Base-by-base conservation (phyloP, 1,139 yeast species). In the Debaryomyces subglobosus region DNA sequence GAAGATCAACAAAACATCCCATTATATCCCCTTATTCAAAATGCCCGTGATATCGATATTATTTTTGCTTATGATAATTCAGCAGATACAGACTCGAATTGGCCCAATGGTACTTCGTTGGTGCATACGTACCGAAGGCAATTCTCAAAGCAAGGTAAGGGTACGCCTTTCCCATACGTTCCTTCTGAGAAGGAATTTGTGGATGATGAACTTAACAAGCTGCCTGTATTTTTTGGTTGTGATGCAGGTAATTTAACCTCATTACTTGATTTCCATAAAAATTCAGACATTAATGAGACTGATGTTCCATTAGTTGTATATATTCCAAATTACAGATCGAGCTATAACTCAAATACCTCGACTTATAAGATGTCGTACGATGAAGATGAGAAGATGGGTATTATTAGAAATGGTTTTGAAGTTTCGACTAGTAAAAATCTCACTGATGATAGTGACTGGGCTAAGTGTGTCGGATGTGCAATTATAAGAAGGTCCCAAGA, bases 1-100 rank as follows among this genome's bases (percentile, higher is more conserved):
- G 92, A 86, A 65, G 96, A 89, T 67, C 67, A 65, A 12, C 94
- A 90, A 63, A 87, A 86, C 57, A 76, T 91, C 27, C 97, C 97
- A 8, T 69, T 89, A 41, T 74, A 79, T 51, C 97, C 97, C 20
- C 73, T 90, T 57, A 65, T 90, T 43, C 94, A 86, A 65, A 79
- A 82, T 9, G 78, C 77, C 41, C 80, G 97, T 62, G 72, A 74
- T n/a, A 74, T 90, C 20, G 98, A 91, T 63, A 82, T 87, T 10
- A 78, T 91, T 30, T 81, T 91, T 65, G 96, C 96, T 0, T 84
- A 82, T 61, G 98, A 91, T 63, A 87, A 86, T 67, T 83, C 91
- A n/a, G 94, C 89, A 38, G 96, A 91, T 58, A 84, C 94, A 0
- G 68, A 71, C 12, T 65, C 72, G 37, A 68, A 64, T 51, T 88